Evolutionary conservation across 73 alveolate species (phyloP), one percentile per base, ranked within the genome.

Genomic region (Halteria grandinella): DNA sequence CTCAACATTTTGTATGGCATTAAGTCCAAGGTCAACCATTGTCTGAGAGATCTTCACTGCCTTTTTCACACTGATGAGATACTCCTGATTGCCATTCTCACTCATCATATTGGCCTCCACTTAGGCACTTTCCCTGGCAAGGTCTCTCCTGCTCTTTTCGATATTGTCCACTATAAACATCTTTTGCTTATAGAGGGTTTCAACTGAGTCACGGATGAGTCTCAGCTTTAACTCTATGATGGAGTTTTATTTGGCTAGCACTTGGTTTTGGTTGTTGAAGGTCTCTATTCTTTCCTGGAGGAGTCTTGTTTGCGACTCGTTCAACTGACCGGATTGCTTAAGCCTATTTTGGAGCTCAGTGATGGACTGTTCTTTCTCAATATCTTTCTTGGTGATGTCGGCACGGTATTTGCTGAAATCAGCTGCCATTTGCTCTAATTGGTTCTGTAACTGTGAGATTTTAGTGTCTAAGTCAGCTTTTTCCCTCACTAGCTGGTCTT

Each of bases 331-430:
- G 2, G 77, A 41, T 7, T 37, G 41, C n/a, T 62, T 41, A 11
- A 77, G 69, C 36, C 50, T 37, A 25, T 32, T 29, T 40, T 77
- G 53, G 0, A 58, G 15, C 0, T 62, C 80, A 12, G 29, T 37
- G 21, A 77, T 21, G 23, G 34, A 21, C 18, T 15, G 24, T 8
- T 58, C 17, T 33, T 48, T 77, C 44, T 77, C 88, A 1, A 47
- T 32, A 17, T 55, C 50, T 25, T 37, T 17, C 20, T 45, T 24
- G 7, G n/a, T 47, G 15, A 39, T 45, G 17, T 62, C 62, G 10
- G 18, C 31, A 47, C 59, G 40, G 43, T 77, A 77, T 21, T 32
- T 33, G 23, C 34, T 27, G 34, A 62, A 77, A 21, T 77, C 88
- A 12, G 24, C 51, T 18, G 31, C 32, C 7, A 51, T n/a, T 36